Conservation (phyloP, 1,284 basidiomycete genomes). For the Ganoderma sp. region DNA sequence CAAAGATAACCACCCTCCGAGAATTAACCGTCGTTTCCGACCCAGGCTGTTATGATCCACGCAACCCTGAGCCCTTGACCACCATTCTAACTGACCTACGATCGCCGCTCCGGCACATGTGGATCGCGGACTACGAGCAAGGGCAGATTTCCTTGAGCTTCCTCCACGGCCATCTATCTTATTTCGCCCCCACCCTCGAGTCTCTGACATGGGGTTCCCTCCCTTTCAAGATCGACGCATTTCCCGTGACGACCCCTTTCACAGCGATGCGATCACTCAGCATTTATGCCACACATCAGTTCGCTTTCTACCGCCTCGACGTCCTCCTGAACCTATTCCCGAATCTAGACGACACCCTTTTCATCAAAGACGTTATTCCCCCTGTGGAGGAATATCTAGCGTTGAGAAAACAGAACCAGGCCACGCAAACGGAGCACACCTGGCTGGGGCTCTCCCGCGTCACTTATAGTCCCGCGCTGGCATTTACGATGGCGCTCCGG, state of each 20-base stretch:
- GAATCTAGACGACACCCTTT: not conserved
- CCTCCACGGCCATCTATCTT: not conserved
- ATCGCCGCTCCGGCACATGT: not conserved
- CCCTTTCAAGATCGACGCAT: no score
- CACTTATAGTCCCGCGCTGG: not conserved
- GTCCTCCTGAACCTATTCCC: not conserved
- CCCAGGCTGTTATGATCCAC: not conserved
- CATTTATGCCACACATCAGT: no score
- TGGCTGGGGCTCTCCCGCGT: not conserved
- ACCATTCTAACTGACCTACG: not conserved
- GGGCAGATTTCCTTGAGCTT: not conserved
- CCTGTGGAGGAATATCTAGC: not conserved
- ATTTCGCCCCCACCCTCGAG: not conserved
- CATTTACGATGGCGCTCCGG: not conserved
- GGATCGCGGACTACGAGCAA: not conserved
- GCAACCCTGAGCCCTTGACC: not conserved
- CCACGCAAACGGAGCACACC: no score
- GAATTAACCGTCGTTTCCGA: not conserved
- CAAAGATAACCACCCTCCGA: not conserved
- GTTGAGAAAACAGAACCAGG: not conserved
- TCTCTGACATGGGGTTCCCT: not conserved
- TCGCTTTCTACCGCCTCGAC: not conserved
- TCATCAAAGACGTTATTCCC: no score
- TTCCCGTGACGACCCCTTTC: not conserved
- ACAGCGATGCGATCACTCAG: not conserved